Conservation (phyloP, 805 yeast genomes). For the Candida nanaspora region DNA sequence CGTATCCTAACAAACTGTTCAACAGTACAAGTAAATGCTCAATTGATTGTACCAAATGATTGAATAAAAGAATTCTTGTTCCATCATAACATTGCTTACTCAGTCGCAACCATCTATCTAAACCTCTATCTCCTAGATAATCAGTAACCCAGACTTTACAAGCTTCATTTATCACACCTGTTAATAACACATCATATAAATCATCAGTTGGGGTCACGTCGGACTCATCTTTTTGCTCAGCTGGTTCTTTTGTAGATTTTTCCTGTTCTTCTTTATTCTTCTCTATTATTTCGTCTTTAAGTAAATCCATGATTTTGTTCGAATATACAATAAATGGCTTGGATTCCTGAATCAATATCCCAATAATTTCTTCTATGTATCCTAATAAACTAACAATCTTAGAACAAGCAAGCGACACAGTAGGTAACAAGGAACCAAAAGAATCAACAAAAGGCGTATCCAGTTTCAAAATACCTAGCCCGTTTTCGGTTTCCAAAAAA, state of each 20-base stretch:
- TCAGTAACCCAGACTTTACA: slow-evolving; percentile 56
- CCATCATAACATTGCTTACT: slow-evolving; percentile 47
- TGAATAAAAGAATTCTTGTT: slow-evolving; percentile 38
- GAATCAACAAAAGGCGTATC: slow-evolving; percentile 20
- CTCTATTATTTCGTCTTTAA: slow-evolving; percentile 28
- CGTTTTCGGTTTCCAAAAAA: slow-evolving; percentile 13
- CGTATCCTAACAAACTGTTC: slow-evolving; percentile 32
- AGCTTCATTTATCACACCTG: slow-evolving; percentile 45
- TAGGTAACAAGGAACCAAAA: slow-evolving; percentile 22
- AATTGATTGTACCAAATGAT: slow-evolving; percentile 44
- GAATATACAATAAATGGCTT: slow-evolving; percentile 32
- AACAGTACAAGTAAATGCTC: slow-evolving; percentile 47
- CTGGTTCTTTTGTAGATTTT: slow-evolving; percentile 5
- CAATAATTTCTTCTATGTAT: slow-evolving; percentile 27
- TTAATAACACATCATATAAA: slow-evolving; percentile 40
- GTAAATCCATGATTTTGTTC: slow-evolving; percentile 25
- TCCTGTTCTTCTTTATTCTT: slow-evolving; percentile 4
- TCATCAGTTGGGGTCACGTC: slow-evolving; percentile 28
- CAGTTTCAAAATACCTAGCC: slow-evolving; percentile 14
- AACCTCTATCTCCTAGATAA: slow-evolving; percentile 60
- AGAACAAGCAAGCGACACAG: slow-evolving; percentile 27
- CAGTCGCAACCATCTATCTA: slow-evolving; percentile 44
- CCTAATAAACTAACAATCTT: slow-evolving; percentile 27
- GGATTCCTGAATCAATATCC: slow-evolving; percentile 21
- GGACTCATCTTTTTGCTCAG: slow-evolving; percentile 1